Conservation (phyloP, 345 rosid genomes). For the Eucalyptus leucophloia region DNA sequence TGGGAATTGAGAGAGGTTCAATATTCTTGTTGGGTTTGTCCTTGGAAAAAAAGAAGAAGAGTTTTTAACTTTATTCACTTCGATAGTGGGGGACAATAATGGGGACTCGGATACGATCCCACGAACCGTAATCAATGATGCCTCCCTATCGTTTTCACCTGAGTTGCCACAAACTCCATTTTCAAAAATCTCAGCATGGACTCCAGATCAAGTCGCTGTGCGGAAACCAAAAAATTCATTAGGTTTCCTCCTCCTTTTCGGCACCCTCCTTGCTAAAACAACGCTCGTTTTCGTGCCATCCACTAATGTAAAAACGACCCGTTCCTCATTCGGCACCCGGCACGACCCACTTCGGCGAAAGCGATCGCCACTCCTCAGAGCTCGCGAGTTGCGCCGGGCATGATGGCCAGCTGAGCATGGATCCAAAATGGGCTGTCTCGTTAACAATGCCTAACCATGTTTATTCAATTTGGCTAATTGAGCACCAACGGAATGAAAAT, state of each 20-base stretch:
- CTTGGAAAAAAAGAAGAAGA: neutral
- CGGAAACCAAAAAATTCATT: neutral
- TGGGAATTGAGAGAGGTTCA: neutral
- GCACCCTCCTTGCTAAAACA: neutral
- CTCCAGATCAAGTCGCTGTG: neutral
- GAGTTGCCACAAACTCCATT: neutral
- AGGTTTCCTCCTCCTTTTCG: neutral
- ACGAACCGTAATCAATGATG: neutral
- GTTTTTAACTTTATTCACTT: neutral
- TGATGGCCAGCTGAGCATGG: neutral
- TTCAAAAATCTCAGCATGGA: neutral
- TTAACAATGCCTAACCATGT: neutral
- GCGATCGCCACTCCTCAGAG: neutral
- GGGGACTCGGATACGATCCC: neutral
- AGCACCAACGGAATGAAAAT: neutral
- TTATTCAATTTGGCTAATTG: neutral
- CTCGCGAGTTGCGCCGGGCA: neutral
- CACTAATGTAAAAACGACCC: neutral
- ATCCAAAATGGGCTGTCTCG: neutral
- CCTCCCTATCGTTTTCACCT: neutral
- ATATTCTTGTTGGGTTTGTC: neutral
- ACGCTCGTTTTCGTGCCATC: neutral
- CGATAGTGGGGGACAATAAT: neutral
- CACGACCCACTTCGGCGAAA: neutral
- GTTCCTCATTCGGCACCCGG: neutral